These are phyloP conservation scores for Yarrowia osloensis DNA, from an alignment of 805 yeast genomes.

Conservation along the genomic window DNA sequence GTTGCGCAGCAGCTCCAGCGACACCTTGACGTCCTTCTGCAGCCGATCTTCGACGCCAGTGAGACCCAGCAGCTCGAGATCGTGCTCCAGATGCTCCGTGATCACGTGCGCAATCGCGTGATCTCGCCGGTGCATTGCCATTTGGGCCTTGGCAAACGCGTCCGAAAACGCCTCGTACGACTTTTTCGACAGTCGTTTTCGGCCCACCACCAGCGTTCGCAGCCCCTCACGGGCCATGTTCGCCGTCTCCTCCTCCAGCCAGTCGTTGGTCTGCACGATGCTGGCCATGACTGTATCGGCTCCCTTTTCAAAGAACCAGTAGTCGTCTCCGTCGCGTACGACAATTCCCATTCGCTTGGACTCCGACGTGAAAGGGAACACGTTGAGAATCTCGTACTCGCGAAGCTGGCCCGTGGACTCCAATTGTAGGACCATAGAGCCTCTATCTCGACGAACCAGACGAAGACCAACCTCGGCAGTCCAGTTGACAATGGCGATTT, in stretches of 20 bases:
- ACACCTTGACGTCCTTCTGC: slow-evolving; percentile 86
- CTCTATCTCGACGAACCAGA: slow-evolving; percentile 78
- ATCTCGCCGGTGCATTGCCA: slow-evolving; percentile 81
- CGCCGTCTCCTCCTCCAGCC: slow-evolving; percentile 97
- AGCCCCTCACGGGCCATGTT: slow-evolving; percentile 99
- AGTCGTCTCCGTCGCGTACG: slow-evolving; percentile 62
- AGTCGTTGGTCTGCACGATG: slow-evolving; percentile 83
- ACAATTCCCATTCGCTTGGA: slow-evolving; percentile 95
- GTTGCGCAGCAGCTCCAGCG: slow-evolving; percentile 87
- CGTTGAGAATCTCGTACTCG: slow-evolving; percentile 69
- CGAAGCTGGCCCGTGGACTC: slow-evolving; percentile 51
- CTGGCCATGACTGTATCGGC: slow-evolving; percentile 92
- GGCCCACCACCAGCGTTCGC: slow-evolving; percentile 91
- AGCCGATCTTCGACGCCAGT: slow-evolving; percentile 98
- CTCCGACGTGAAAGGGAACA: slow-evolving; percentile 94
- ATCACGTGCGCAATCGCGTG: slow-evolving; percentile 68
- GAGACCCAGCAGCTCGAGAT: slow-evolving; percentile 81
- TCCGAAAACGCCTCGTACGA: slow-evolving; percentile 63
- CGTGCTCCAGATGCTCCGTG: slow-evolving; percentile 69
- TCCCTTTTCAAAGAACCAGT: slow-evolving; percentile 89
- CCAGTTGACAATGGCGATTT: slow-evolving; percentile 92
- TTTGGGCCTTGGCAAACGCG: slow-evolving; percentile 69
- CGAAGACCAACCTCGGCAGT: slow-evolving; percentile 84
- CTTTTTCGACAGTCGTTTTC: slow-evolving; percentile 62
- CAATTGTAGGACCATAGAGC: slow-evolving; percentile 68